Conservation (phyloP, 208 protist species). For the Trypanosomatidae sp. region DNA sequence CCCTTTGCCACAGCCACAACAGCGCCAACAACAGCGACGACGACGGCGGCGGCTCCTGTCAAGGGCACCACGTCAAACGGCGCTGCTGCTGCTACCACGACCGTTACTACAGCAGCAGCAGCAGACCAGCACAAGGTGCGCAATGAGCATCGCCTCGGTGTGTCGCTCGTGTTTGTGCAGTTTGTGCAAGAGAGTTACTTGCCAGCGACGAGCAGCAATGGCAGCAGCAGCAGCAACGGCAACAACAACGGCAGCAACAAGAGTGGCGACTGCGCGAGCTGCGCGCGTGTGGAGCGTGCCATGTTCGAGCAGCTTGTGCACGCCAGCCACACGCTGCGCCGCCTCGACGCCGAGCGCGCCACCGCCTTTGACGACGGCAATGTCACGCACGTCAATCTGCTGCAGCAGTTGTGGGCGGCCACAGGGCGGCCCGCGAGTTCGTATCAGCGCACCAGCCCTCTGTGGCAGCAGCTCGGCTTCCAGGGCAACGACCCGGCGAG, state of each 20-base stretch:
- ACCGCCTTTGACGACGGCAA: constrained; percentile 50
- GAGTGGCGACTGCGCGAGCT: constrained; percentile 1
- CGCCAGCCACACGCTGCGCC: constrained; percentile 21
- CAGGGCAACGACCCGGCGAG: constrained; percentile 80
- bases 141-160: constrained; percentile 20
- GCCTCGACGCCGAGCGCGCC: constrained; percentile 34
- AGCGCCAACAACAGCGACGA: too few species aligned
- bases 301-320: constrained; percentile 37
- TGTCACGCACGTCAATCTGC: constrained; percentile 27
- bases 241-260: not conserved
- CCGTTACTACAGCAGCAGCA: not conserved
- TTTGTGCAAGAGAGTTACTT: constrained; percentile 34
- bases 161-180: constrained; percentile 17
- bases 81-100: not conserved
- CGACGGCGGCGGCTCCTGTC: too few species aligned
- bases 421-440: constrained; percentile 13
- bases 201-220: constrained; percentile 6
- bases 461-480: constrained; percentile 78
- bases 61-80: not conserved
- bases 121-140: constrained; percentile 11
- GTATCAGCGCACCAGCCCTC: constrained; percentile 20
- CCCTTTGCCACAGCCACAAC: not conserved
- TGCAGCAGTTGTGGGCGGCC: constrained; percentile 59
- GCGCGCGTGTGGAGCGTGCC: constrained; percentile 10
- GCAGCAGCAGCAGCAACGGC: not conserved